Conservation (phyloP, 441 rosid genomes). For the Brassica hybrid region DNA sequence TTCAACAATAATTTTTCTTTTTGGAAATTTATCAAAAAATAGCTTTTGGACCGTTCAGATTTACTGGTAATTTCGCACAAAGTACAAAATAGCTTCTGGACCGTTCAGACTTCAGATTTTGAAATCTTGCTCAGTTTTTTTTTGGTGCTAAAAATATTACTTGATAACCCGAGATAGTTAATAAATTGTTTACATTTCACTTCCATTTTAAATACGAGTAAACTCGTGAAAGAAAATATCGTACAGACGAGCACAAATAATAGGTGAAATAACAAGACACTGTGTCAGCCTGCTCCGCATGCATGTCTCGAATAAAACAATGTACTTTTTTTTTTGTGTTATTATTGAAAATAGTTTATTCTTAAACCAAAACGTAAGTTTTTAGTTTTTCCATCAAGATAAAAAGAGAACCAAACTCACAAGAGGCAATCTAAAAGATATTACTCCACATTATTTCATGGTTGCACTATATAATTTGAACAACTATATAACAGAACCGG, state of each 20-base stretch:
- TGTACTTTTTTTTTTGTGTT: constrained; percentile 1
- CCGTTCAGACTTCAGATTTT: not conserved
- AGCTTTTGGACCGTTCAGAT: constrained; percentile 2
- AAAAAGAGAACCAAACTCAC: not conserved
- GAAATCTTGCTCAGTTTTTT: not conserved
- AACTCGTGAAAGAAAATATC: constrained; percentile 31
- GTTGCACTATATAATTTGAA: not conserved
- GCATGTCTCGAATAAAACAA: constrained; percentile 16
- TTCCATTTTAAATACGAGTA: constrained; percentile 4
- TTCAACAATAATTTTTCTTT: not conserved
- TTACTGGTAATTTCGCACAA: not conserved
- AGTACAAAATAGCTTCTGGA: constrained; percentile 5
- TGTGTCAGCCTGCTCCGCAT: constrained; percentile 7
- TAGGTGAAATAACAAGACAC: constrained; percentile 23
- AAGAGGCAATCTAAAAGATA: not conserved
- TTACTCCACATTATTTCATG: constrained; percentile 18
- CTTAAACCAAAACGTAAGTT: not conserved
- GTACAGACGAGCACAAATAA: constrained; percentile 27
- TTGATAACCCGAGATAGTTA: not conserved
- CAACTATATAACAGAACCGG: constrained; percentile 31
- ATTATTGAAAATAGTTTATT: not conserved
- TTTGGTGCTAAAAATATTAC: not conserved
- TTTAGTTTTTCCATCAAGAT: not conserved
- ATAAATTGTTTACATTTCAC: not conserved
- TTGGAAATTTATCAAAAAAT: not conserved